Base-by-base conservation (phyloP, 2,329 filamentous ascomycete species). In the Sarocladium strictum region DNA sequence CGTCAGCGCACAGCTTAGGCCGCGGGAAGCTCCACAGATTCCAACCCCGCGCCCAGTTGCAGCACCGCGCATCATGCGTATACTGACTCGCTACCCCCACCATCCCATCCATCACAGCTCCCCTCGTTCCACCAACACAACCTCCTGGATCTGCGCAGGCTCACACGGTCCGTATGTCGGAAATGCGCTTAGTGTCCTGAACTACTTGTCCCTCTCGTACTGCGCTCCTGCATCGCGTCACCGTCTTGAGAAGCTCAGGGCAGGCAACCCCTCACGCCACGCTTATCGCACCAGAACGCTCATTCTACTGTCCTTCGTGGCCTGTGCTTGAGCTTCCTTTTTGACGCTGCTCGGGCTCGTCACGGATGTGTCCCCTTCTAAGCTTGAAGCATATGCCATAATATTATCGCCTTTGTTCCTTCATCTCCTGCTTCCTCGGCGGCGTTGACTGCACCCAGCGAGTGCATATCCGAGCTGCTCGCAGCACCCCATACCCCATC, bases 21-120 rank as follows among this genome's bases (percentile, higher is more conserved):
- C 26, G 24, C 43, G 26, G 15, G 43, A 27, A 51, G 47, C 27
- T 32, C 47, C 47, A 51, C 47, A n/a, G 29, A 4, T 35, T 11
- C 29, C 19, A 51, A 51, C 47, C 47, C 47, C 47, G 47, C 47
- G 47, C 35, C 23, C 47, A 51, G 23, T 12, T 29, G 43, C 40
- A 7, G 10, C n/a, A n/a, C 40, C 21, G 24, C 24, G 19, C 43
- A 47, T 27, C 43, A 47, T 15, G 43, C 23, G 23, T 10, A 27
- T 47, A 27, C 43, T 47, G 43, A 47, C 43, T 47, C 43, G 43
- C 24, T 9, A 27, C 10, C 43, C 43, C 43, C 43, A 47, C 43
- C 23, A 47, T 47, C 24, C 12, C 24, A 21, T 27, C 43, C 17
- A 43, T 12, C 43, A 27, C 23, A 26, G 9, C 9, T 43, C 38